These are phyloP conservation scores for Condylostoma magnum DNA, from an alignment of 169 alveolate genomes.

Conservation along the genomic window DNA sequence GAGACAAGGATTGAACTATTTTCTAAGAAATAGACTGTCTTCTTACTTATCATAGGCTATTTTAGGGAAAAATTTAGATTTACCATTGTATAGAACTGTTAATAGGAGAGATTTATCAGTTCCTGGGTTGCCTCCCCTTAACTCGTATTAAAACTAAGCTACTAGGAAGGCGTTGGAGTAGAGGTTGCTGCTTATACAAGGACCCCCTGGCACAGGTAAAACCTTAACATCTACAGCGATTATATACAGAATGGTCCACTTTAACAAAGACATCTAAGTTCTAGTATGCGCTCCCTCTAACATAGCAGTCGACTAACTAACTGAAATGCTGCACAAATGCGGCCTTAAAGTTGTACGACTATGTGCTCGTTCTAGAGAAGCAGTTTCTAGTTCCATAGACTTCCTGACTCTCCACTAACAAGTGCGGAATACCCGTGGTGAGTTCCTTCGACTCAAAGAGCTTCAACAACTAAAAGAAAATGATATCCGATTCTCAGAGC, in stretches of 20 bases:
- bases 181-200: slow-evolving; percentile 90
- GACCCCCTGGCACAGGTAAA: slow-evolving; percentile 99
- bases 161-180: slow-evolving; percentile 87
- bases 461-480: slow-evolving; percentile 71
- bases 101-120: slow-evolving; percentile 78
- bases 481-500: slow-evolving; percentile 77
- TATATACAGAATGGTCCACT: slow-evolving; percentile 86
- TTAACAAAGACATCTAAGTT: slow-evolving; percentile 71
- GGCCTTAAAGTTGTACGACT: slow-evolving; percentile 93
- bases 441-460: slow-evolving; percentile 56
- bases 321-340: slow-evolving; percentile 90
- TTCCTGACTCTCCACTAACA: slow-evolving; percentile 88
- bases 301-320: slow-evolving; percentile 95
- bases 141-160: slow-evolving; percentile 90
- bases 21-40: slow-evolving; percentile 49
- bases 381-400: slow-evolving; percentile 81
- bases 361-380: slow-evolving; percentile 87
- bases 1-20: slow-evolving; percentile 86
- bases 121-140: slow-evolving; percentile 91
- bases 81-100: slow-evolving; percentile 15
- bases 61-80: slow-evolving; percentile 60
- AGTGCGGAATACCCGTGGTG: slow-evolving; percentile 69
- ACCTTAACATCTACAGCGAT: slow-evolving; percentile 94
- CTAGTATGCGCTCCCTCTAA: slow-evolving; percentile 95
- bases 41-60: slow-evolving; percentile 48